Evolutionary conservation across 345 rosid genomes (phyloP), one percentile per base, ranked within the genome.

Genomic region (Cardiospermum halicacabum): DNA sequence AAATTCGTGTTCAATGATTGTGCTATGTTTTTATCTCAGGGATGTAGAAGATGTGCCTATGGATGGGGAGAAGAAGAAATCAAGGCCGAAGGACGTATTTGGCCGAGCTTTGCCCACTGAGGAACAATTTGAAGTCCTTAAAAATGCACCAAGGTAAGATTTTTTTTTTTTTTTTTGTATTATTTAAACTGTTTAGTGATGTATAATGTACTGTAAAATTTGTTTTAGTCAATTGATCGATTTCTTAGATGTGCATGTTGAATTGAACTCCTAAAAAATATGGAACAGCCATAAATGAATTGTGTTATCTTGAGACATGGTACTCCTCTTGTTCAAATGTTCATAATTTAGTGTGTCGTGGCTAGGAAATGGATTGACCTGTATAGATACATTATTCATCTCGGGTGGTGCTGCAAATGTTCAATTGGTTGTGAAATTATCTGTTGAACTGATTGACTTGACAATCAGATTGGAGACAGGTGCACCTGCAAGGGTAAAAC

Each of bases 21-120:
- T 60, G 16, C 24, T 48, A 2, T 56, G 6, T 66, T 64, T 66
- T 54, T 57, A 50, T 78, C 72, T 45, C 62, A 85, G 90, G 69
- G 74, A 68, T 56, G 64, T 18, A 3, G 84, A 80, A 51, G 18
- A 74, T 22, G 15, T 51, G 30, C 67, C 68, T 24, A 66, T 65
- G 11, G 78, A 63, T 39, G 77, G 81, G 61, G 86, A 81, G 54
- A 87, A 78, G 79, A 89, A 82, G 85, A 94, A 94, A 81, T 78
- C 79, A 39, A 81, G 96, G 60, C 92, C 97, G 5, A 94, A 85
- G 81, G 99, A 94, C 87, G 96, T 87, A 56, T 94, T 88, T 69
- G 99, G 99, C 60, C 99, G 95, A 60, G n/a, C 91, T 62, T 80
- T 94, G 70, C 97, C 99, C 2, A 91, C 99, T 12, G 97, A 87